Evolutionary conservation across 2,329 filamentous ascomycete species (phyloP).

Genomic region (Botrytis fabae): DNA sequence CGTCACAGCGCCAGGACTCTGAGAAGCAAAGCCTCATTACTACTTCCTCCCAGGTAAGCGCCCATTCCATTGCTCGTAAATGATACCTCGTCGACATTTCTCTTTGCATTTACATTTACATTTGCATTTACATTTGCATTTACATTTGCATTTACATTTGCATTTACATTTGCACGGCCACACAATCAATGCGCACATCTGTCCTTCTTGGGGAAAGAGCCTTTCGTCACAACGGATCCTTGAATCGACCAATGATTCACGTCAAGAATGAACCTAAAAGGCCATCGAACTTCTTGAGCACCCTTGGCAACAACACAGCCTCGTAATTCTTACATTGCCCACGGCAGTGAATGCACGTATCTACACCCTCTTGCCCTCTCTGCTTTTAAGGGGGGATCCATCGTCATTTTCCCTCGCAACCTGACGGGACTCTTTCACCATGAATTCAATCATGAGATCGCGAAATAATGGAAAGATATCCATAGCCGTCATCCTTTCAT

Average conservation of each 20-base stretch:
- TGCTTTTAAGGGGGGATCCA: not conserved
- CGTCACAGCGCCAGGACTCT: not conserved
- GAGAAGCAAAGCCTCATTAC: not conserved
- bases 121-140: not conserved
- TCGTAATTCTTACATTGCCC: not conserved
- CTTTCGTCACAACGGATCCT: not conserved
- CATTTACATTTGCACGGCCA: not conserved
- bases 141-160: not conserved
- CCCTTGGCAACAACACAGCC: constrained; percentile 15
- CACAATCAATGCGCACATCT: not conserved
- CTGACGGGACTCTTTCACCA: not conserved
- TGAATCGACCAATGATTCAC: not conserved
- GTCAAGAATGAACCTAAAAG: not conserved
- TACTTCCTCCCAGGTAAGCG: not conserved
- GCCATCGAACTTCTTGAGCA: not conserved
- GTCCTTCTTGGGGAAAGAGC: not conserved
- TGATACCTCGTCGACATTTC: not conserved
- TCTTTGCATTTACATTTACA: not conserved
- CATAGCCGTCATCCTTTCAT: constrained; percentile 14
- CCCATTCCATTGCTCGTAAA: constrained; percentile 10
- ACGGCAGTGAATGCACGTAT: not conserved
- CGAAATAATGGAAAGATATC: constrained; percentile 20
- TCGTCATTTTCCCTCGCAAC: not conserved
- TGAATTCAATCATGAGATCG: constrained; percentile 16
- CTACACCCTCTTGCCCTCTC: not conserved